Conservation (phyloP, 257 asterid genomes). For the Perilla frutescens region DNA sequence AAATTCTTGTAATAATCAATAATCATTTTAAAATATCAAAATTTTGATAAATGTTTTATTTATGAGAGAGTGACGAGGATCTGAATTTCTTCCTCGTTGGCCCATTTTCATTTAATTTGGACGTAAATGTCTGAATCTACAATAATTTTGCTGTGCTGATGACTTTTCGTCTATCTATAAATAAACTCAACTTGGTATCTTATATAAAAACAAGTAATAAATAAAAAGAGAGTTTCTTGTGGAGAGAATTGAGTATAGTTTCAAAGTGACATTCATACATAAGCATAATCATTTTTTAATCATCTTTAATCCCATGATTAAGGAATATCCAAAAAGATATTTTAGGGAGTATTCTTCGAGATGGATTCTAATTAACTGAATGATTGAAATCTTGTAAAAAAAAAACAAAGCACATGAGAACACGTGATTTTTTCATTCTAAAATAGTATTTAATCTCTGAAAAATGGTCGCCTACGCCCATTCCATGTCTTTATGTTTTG, state of each 20-base stretch:
- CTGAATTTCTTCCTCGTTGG: slow-evolving; percentile 16
- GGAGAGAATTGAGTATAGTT: not conserved
- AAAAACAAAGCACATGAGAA: no score
- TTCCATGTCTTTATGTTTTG: no score
- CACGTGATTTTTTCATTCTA: no score
- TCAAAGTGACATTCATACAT: no score
- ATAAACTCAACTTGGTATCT: not conserved
- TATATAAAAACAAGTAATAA: not conserved
- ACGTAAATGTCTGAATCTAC: not conserved
- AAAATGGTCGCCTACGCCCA: no score
- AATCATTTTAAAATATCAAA: not conserved
- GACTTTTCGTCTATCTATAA: slow-evolving; percentile 5
- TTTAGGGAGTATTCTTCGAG: not conserved
- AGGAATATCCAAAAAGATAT: no score
- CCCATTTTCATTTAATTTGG: slow-evolving; percentile 6
- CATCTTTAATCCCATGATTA: not conserved
- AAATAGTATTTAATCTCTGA: no score
- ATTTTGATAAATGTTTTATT: not conserved
- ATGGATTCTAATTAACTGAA: no score
- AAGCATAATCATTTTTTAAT: not conserved
- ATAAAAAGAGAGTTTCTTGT: not conserved
- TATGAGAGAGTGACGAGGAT: not conserved
- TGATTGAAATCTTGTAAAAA: not conserved
- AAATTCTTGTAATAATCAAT: not conserved
- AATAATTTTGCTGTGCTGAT: not conserved